Conservation (phyloP, 306 rosid genomes). For the Vicia villosa region DNA sequence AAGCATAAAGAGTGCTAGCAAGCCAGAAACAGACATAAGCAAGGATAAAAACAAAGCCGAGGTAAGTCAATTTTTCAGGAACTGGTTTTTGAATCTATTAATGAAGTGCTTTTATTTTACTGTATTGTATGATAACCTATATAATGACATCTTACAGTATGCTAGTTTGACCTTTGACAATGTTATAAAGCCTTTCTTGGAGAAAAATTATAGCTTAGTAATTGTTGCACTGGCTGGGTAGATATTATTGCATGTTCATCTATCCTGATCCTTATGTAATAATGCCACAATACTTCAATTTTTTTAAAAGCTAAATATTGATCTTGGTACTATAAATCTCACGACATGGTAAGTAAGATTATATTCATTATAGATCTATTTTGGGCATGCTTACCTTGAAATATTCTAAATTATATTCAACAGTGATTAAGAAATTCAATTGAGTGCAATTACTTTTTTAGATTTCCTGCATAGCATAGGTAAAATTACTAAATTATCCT, state of each 20-base stretch:
- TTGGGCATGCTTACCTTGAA: not conserved
- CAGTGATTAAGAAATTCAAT: too few relatives aligned
- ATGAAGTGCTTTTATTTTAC: constrained; percentile 23
- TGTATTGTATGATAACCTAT: not conserved
- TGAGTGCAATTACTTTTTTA: too few relatives aligned
- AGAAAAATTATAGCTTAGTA: not conserved
- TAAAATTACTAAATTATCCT: too few relatives aligned
- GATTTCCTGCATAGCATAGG: too few relatives aligned
- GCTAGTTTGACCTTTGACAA: not conserved
- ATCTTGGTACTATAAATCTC: not conserved
- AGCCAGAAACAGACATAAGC: constrained; percentile 43
- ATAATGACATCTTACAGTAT: constrained; percentile 15
- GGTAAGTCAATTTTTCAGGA: constrained; percentile 41
- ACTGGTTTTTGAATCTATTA: not conserved
- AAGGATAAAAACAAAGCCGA: constrained; percentile 58
- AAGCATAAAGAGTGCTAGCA: constrained; percentile 56
- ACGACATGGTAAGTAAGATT: not conserved
- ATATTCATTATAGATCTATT: not conserved
- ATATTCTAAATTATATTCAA: too few relatives aligned
- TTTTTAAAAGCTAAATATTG: constrained; percentile 5
- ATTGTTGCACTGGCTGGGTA: constrained; percentile 5
- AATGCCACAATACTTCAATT: not conserved
- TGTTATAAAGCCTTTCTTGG: not conserved
- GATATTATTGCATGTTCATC: constrained; percentile 6
- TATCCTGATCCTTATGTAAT: not conserved